Base-by-base conservation (phyloP, 805 yeast species). In the Ogataea saltuana region DNA sequence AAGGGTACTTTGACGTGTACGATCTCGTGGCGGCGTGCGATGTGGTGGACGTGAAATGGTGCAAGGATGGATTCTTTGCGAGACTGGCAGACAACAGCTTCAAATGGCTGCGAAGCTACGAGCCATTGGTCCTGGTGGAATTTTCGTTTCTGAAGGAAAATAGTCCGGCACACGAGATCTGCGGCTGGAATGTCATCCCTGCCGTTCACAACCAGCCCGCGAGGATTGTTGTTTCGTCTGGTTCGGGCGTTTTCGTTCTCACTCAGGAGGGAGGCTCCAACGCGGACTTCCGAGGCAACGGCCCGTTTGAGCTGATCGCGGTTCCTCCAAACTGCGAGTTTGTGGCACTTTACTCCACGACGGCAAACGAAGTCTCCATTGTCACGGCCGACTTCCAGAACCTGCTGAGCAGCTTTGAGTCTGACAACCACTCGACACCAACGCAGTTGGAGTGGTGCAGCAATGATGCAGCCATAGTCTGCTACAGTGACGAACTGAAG, bases 361-460 rank as follows among this genome's bases (percentile, higher is more conserved):
- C 56, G 47, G 58, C 6, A 49, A 57, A 1, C 68, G 74, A 68
- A 15, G 61, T 85, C 0, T 74, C 70, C 42, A 80, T 86, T 6
- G 60, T 74, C 18, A 74, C 80, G 40, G 61, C 67, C 31, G 72
- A 68, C 42, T 75, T 79, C 44, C 64, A 69, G 43, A 66, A 66
- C 22, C 64, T 68, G 5, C 63, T 78, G 12, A 62, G 74, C 32
- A 75, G 70, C 35, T 75, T 70, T 53, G 59, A 71, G 7, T 66
- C 76, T 2, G 59, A 55, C 17, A 54, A 55, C 44, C 18, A 61
- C 20, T 42, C 63, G 4, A 46, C 53, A 0, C 81, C 84, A 0
- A 61, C 56, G 31, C 72, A 74, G 46, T 65, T 86, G 15, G 73
- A 72, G 44, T 93, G 97, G 98, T 84, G 96, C 59, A 88, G 91